phyloP scores from a whole-genome alignment of 139 green algal genomes.

The Tetraselmis chui region DNA sequence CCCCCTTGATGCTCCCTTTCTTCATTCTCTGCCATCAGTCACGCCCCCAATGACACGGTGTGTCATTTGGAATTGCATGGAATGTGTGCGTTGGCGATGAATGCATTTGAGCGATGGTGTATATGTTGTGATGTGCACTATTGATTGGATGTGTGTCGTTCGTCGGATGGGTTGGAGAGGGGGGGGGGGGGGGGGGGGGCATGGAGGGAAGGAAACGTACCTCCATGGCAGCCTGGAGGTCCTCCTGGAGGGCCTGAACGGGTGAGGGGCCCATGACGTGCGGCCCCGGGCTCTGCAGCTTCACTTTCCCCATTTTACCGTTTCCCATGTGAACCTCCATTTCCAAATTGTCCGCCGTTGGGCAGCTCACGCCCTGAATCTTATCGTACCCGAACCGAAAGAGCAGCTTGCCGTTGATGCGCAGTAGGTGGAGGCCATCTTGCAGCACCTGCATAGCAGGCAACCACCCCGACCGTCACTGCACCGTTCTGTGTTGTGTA shows the following conservation, averaged over 20 bases:
- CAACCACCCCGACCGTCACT: too few relatives aligned
- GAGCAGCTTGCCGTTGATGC: neutral
- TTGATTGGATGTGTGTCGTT: too few relatives aligned
- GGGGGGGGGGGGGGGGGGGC: too few relatives aligned
- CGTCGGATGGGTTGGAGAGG: too few relatives aligned
- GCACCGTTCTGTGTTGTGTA: too few relatives aligned
- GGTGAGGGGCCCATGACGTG: neutral
- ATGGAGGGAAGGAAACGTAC: neutral
- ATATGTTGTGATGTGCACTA: too few relatives aligned
- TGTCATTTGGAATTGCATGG: too few relatives aligned
- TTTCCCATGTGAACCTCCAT: neutral
- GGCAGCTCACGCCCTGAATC: neutral
- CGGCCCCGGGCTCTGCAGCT: neutral
- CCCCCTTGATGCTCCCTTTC: neutral
- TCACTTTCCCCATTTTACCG: neutral
- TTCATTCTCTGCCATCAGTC: neutral
- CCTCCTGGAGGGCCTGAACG: neutral
- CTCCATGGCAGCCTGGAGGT: neutral
- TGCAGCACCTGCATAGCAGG: neutral
- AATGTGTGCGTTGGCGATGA: too few relatives aligned
- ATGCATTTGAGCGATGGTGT: too few relatives aligned
- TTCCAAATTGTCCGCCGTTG: neutral
- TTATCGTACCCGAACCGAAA: neutral
- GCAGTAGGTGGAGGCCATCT: neutral
- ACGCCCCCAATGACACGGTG: too few relatives aligned